phyloP scores from a whole-genome alignment of 2,329 filamentous ascomycete species.

The Penicillium sp. region DNA sequence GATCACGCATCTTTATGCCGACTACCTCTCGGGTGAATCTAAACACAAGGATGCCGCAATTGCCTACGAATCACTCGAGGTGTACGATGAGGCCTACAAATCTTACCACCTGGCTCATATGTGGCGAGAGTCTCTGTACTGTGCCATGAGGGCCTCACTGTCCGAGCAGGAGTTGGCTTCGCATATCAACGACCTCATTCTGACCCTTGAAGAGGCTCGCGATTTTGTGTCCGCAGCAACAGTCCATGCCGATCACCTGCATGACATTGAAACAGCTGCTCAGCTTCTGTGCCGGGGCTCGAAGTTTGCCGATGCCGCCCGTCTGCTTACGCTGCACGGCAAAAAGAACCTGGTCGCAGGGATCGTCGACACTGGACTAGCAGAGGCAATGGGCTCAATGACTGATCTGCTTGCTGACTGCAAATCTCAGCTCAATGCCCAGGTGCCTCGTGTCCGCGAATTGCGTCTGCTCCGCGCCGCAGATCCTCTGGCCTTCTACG shows the following conservation, averaged over 20 bases:
- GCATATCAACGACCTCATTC: conserved; percentile 73
- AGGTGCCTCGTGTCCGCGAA: conserved; percentile 82
- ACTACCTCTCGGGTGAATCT: conserved; percentile 71
- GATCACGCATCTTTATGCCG: conserved; percentile 77
- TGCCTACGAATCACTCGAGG: conserved; percentile 78
- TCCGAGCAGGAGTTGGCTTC: conserved; percentile 60
- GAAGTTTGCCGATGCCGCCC: conserved; percentile 84
- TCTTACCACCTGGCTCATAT: conserved; percentile 81
- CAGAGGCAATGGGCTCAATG: conserved; percentile 75
- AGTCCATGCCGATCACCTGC: conserved; percentile 78
- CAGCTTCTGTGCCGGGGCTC: conserved; percentile 83
- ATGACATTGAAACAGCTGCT: conserved; percentile 67
- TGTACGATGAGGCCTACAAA: conserved; percentile 72
- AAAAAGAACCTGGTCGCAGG: conserved; percentile 63
- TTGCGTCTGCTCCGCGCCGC: conserved; percentile 76
- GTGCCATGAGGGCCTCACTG: conserved; percentile 68
- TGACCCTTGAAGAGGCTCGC: conserved; percentile 76
- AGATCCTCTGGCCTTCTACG: conserved; percentile 86
- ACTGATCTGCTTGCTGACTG: conserved; percentile 94
- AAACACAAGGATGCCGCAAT: conserved; percentile 83
- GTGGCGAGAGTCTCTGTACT: conserved; percentile 89
- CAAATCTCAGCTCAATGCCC: conserved; percentile 76
- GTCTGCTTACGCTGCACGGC: conserved; percentile 64
- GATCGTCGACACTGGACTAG: conserved; percentile 74
- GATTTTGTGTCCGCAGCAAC: conserved; percentile 78